These are phyloP conservation scores for Ehretia macrophylla DNA, from an alignment of 257 asterid species.

Conservation along the genomic window DNA sequence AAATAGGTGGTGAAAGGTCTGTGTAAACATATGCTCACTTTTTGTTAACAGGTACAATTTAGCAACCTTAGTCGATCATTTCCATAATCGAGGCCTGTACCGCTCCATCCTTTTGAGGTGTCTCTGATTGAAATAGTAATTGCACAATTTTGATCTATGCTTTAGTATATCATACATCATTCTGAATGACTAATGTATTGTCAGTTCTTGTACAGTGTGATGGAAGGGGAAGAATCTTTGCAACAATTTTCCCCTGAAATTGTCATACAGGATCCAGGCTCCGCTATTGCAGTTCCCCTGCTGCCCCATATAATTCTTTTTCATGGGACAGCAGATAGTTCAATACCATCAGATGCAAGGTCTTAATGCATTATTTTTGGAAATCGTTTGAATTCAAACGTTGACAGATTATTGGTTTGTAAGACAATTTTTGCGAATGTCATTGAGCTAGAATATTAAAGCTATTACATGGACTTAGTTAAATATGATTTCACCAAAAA, in stretches of 20 bases:
- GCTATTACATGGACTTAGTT: background rate
- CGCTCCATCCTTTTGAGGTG: constrained; percentile 91
- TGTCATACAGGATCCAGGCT: constrained; percentile 42
- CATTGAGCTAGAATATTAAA: too few species aligned
- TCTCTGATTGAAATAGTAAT: constrained; percentile 1
- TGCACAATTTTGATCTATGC: background rate
- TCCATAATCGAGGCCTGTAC: constrained; percentile 84
- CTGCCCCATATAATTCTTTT: constrained; percentile 73
- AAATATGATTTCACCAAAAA: too few species aligned
- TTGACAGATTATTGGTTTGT: too few species aligned
- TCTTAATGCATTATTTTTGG: constrained; percentile 8
- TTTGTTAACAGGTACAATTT: constrained; percentile 66
- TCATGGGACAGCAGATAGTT: constrained; percentile 78
- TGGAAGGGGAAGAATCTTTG: constrained; percentile 89
- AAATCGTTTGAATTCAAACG: too few species aligned
- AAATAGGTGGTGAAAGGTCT: background rate
- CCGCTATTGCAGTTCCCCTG: constrained; percentile 34
- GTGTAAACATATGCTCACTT: background rate
- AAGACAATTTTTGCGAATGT: too few species aligned
- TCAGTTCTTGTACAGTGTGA: constrained; percentile 50
- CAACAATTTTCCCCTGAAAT: constrained; percentile 79
- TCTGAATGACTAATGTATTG: constrained; percentile 8
- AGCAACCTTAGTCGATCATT: constrained; percentile 80
- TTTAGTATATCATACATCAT: constrained; percentile 1
- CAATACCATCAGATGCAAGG: constrained; percentile 86